Conservation (phyloP, 148 eudicot species). For the Fallopia convolvulus region DNA sequence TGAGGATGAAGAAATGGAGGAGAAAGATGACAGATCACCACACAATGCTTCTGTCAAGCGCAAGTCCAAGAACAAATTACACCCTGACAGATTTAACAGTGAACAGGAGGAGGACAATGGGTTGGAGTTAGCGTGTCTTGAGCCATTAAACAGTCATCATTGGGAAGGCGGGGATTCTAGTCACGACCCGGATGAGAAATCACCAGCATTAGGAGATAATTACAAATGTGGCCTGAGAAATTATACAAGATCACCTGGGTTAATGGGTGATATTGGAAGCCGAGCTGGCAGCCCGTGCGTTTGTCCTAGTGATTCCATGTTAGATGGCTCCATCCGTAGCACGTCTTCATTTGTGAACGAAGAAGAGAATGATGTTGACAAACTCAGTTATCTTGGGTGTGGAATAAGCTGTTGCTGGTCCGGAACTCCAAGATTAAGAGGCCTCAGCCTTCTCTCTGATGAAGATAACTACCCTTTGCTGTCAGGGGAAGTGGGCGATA, state of each 20-base stretch:
- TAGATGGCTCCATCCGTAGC: conserved; percentile 40
- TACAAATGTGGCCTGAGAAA: conserved; percentile 18
- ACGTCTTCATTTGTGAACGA: conserved; percentile 42
- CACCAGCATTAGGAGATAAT: conserved; percentile 21
- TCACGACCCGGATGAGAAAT: conserved; percentile 37
- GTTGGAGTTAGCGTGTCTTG: conserved; percentile 34
- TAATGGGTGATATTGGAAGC: conserved; percentile 54
- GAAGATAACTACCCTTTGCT: conserved; percentile 60
- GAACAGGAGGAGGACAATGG: conserved; percentile 34
- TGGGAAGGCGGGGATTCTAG: conserved; percentile 55
- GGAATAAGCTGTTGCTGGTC: conserved; percentile 85
- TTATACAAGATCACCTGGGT: conserved; percentile 32
- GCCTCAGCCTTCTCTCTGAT: conserved; percentile 33
- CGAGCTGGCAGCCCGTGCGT: conserved; percentile 48
- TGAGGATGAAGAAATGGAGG: conserved; percentile 33
- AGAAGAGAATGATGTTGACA: conserved; percentile 44
- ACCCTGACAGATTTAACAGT: conserved; percentile 14
- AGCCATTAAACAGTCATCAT: conserved; percentile 32
- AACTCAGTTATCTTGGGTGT: conserved; percentile 49
- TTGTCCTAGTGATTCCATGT: conserved; percentile 33
- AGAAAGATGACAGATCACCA: conserved; percentile 20
- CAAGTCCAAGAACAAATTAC: conserved; percentile 8
- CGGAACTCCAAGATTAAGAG: conserved; percentile 53
- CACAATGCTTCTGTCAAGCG: conserved; percentile 12
- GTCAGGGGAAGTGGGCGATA: conserved; percentile 35